Percentiles rank a stretch among this genome's conserved stretches.
phyloP scores from a whole-genome alignment of 2,329 filamentous ascomycete genomes.

The Pseudopyricularia javanii region DNA sequence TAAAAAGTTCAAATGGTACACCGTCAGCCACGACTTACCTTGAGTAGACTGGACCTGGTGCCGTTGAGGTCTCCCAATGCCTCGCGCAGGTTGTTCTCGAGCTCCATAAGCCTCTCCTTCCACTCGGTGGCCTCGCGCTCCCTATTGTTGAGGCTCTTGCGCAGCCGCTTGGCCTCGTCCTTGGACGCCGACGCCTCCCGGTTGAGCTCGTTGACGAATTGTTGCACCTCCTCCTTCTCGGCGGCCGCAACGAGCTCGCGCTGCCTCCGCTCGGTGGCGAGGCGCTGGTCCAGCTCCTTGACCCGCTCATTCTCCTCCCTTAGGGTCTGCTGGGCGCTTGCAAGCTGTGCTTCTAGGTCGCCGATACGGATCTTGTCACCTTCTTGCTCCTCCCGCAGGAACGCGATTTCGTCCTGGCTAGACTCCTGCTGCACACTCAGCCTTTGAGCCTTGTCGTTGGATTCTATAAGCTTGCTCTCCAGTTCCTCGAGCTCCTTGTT shows the following conservation, averaged over 20 bases:
- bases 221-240: slow-evolving; percentile 91
- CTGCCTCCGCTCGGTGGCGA: slow-evolving; percentile 72
- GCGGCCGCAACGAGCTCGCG: slow-evolving; percentile 74
- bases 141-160: slow-evolving; percentile 69
- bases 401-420: slow-evolving; percentile 83
- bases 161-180: slow-evolving; percentile 72
- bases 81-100: slow-evolving; percentile 79
- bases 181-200: slow-evolving; percentile 68
- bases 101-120: slow-evolving; percentile 80
- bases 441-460: slow-evolving; percentile 77
- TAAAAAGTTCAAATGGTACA: not conserved
- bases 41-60: slow-evolving; percentile 73
- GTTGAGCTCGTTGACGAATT: slow-evolving; percentile 87
- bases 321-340: slow-evolving; percentile 66
- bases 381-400: slow-evolving; percentile 93
- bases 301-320: slow-evolving; percentile 72
- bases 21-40: slow-evolving; percentile 34
- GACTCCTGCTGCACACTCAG: slow-evolving; percentile 87
- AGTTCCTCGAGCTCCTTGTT: slow-evolving; percentile 79
- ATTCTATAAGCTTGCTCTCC: slow-evolving; percentile 71
- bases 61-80: slow-evolving; percentile 80
- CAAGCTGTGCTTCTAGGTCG: slow-evolving; percentile 74
- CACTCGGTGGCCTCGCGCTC: slow-evolving; percentile 84
- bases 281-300: slow-evolving; percentile 59
- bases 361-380: slow-evolving; percentile 96